phyloP scores from a whole-genome alignment of 2,329 filamentous ascomycete species.

The Aspergillus ibericus region DNA sequence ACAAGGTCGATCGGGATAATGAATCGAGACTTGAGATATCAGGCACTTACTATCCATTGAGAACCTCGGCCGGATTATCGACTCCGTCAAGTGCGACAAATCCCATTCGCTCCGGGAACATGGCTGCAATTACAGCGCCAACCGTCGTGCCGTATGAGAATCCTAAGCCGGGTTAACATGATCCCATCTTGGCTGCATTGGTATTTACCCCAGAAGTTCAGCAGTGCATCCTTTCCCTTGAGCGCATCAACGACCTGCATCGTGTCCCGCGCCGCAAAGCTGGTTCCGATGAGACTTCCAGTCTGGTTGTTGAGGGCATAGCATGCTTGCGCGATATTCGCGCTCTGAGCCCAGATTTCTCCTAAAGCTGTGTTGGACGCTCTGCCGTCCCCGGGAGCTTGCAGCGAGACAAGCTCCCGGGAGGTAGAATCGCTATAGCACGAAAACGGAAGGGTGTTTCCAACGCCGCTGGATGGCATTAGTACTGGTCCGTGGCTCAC shows the following conservation, averaged over 20 bases:
- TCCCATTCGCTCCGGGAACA: conserved; percentile 15
- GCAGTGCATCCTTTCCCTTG: neutral
- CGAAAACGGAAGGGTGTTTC: conserved; percentile 7
- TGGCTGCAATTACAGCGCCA: conserved; percentile 10
- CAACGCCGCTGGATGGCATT: conserved; percentile 1
- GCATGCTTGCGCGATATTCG: conserved; percentile 9
- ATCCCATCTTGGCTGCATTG: neutral
- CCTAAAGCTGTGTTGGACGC: neutral
- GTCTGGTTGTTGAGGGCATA: neutral
- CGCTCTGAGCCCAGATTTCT: conserved; percentile 8
- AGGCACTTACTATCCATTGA: neutral
- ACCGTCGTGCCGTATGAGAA: conserved; percentile 13
- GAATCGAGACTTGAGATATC: neutral
- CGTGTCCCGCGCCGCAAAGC: conserved; percentile 13
- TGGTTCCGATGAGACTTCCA: conserved; percentile 10
- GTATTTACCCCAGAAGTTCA: conserved; percentile 14
- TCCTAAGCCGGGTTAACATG: neutral
- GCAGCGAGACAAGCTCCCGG: neutral
- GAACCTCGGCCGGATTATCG: conserved; percentile 3
- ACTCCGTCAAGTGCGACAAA: conserved; percentile 10
- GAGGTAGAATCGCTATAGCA: conserved; percentile 1
- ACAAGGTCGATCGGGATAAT: too few relatives aligned
- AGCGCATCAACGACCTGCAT: conserved; percentile 12
- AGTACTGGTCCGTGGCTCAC: neutral
- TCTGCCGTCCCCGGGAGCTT: neutral